phyloP scores from a whole-genome alignment of 768 basidiomycete species.

The Auricularia auricula-judae region DNA sequence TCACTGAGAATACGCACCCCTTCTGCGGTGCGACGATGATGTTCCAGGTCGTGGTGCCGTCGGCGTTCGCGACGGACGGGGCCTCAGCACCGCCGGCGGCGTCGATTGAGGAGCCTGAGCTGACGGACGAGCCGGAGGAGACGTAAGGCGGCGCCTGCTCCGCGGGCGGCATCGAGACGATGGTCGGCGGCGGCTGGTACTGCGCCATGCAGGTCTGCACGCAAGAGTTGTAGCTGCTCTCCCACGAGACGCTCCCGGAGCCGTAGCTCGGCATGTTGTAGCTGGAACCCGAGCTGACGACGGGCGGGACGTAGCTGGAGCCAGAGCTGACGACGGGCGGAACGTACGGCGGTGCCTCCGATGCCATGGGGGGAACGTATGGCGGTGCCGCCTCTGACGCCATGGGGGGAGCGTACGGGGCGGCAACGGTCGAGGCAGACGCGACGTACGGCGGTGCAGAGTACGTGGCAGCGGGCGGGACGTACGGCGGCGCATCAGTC shows the following conservation, averaged over 20 bases:
- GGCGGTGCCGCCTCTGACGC: too few species aligned
- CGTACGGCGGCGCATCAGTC: background rate
- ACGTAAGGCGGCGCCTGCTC: constrained; percentile 9
- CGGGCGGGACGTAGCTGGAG: constrained; percentile 4
- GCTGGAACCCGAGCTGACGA: constrained; percentile 1
- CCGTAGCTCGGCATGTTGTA: constrained; percentile 6
- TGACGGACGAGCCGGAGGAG: constrained; percentile 11
- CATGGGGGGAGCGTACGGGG: too few species aligned
- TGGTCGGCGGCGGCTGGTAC: constrained; percentile 12
- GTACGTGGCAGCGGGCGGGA: too few species aligned
- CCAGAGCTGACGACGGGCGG: background rate
- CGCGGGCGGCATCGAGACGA: background rate
- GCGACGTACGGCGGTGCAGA: too few species aligned
- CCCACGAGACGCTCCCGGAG: constrained; percentile 3
- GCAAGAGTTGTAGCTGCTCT: background rate
- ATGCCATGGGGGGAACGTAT: background rate
- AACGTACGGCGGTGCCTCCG: background rate
- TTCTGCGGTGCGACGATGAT: constrained; percentile 69
- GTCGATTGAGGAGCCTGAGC: constrained; percentile 12
- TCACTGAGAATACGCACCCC: constrained; percentile 24
- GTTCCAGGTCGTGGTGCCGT: constrained; percentile 51
- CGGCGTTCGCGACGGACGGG: background rate
- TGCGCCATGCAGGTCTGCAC: constrained; percentile 5
- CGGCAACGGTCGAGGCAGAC: too few species aligned
- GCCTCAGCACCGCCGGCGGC: background rate